These are phyloP conservation scores for Cryptococcus jaspeensis DNA, from an alignment of 1,284 basidiomycete species.

Conservation along the genomic window DNA sequence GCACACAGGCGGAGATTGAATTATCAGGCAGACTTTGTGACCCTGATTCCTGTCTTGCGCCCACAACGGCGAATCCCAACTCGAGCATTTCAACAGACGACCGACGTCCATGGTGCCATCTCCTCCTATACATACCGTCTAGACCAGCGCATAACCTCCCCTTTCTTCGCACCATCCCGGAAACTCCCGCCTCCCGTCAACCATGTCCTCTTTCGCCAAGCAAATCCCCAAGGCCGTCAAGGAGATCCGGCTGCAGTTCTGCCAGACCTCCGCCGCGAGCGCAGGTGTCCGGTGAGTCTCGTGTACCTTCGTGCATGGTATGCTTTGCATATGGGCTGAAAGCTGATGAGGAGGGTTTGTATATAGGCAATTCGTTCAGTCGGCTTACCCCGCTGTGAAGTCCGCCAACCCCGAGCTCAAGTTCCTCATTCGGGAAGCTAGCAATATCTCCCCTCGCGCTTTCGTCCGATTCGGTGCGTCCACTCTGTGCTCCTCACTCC, in stretches of 20 bases:
- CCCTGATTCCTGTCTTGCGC: too few relatives aligned
- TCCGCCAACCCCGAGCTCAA: slow-evolving; percentile 86
- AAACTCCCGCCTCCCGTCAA: slow-evolving; percentile 5
- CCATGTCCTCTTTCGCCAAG: slow-evolving; percentile 60
- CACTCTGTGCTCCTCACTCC: not conserved
- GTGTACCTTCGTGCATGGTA: not conserved
- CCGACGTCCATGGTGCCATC: too few relatives aligned
- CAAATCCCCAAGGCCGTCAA: slow-evolving; percentile 77
- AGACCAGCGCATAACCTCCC: too few relatives aligned
- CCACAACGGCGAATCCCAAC: too few relatives aligned
- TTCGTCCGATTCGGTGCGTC: slow-evolving; percentile 88
- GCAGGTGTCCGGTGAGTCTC: slow-evolving; percentile 74
- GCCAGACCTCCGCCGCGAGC: slow-evolving; percentile 74
- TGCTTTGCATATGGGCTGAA: not conserved
- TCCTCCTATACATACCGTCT: too few relatives aligned
- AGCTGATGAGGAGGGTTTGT: not conserved
- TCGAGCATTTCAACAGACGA: too few relatives aligned
- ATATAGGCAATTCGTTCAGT: slow-evolving; percentile 76
- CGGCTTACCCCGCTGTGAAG: slow-evolving; percentile 78
- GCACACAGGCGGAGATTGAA: too few relatives aligned
- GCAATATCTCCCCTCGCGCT: slow-evolving; percentile 77
- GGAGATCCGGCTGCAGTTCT: slow-evolving; percentile 82
- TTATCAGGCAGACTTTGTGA: too few relatives aligned
- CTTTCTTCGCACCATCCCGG: not conserved
- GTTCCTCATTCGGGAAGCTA: slow-evolving; percentile 85